Conservation (phyloP, 768 basidiomycete genomes). For the Xanthoconium purpureum region DNA sequence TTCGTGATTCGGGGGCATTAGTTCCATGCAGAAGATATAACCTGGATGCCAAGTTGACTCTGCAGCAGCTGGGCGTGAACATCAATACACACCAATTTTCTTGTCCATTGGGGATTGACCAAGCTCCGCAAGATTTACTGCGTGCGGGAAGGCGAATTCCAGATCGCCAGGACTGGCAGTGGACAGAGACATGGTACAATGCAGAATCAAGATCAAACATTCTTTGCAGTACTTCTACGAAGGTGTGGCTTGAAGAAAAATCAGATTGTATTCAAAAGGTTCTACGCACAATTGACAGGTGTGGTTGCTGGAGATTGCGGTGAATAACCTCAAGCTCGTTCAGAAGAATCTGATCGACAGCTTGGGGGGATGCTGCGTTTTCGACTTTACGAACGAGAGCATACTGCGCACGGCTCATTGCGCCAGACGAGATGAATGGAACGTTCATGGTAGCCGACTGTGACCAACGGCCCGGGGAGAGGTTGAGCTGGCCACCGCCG, state of each 20-base stretch:
- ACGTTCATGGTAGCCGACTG: conserved; percentile 59
- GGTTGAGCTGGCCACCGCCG: neutral
- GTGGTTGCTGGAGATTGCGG: conserved; percentile 47
- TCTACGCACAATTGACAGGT: conserved; percentile 52
- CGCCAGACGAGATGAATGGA: conserved; percentile 75
- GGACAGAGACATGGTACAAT: conserved; percentile 56
- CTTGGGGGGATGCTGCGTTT: conserved; percentile 50
- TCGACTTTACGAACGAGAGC: conserved; percentile 72
- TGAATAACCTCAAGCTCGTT: conserved; percentile 58
- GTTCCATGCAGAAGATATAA: conserved; percentile 71
- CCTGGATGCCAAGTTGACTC: conserved; percentile 40
- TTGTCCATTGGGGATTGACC: conserved; percentile 60
- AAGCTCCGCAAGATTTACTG: conserved; percentile 72
- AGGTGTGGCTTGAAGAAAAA: conserved; percentile 5
- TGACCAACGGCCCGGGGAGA: neutral
- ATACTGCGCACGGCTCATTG: conserved; percentile 73
- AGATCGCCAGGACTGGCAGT: conserved; percentile 44
- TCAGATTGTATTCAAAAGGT: neutral
- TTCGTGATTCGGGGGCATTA: conserved; percentile 69
- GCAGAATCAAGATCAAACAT: conserved; percentile 63
- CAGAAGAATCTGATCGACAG: conserved; percentile 58
- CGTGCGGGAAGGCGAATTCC: conserved; percentile 72
- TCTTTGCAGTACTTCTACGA: conserved; percentile 63
- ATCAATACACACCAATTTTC: conserved; percentile 51
- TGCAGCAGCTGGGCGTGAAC: neutral